Base-by-base conservation (phyloP, 352 stramenopile species). In the Phytopythium vexans region DNA sequence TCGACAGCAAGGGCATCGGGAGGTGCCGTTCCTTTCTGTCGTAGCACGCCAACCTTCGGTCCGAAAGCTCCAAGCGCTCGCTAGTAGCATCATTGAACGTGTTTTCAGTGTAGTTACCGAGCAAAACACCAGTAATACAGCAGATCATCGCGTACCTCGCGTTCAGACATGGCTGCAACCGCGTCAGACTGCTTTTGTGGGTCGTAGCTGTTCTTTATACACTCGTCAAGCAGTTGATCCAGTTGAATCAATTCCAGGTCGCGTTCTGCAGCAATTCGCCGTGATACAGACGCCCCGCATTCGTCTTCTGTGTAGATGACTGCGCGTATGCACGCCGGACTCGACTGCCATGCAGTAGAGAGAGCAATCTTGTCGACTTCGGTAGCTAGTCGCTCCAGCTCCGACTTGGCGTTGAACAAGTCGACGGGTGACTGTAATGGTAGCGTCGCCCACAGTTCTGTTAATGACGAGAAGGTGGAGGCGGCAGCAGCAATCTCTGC, bases 201-300 rank as follows among this genome's bases (percentile, higher is more conserved):
- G 14, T 87, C 78, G 32, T 85, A 76, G 37, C 60, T 74, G 50
- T 66, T 58, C 41, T 75, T 77, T 3, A 89, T 50, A 32, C 74
- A 79, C 33, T 87, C 77, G 2, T 89, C 70, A 4, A 82, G 27
- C 4, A 88, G 66, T 10, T 60, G 21, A 7, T 89, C 78, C 4
- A 86, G 32, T 41, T 74, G 61, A 31, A 74, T 21, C 4, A 74
- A 55, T 16, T 61, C 38, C 32, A 89, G 41, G 8, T 62, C 40
- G 11, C 79, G 70, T 14, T 89, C 74, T 0, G 31, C 10, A 8
- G 73, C 64, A 11, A 86, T 42, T 21, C 60, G 59, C 16, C 49
- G 59, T 6, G 63, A 65, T 34, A 72, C 27, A 4, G 45, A 54
- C 9, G 56, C 36, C 0, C 61, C 64, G 27, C 8, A 48, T 32